A percentile compares a stretch with the other conserved stretches of the same genome.
These are phyloP conservation scores for Hanseniaspora uvarum DNA, from an alignment of 1,139 yeast species.

Conservation along the genomic window DNA sequence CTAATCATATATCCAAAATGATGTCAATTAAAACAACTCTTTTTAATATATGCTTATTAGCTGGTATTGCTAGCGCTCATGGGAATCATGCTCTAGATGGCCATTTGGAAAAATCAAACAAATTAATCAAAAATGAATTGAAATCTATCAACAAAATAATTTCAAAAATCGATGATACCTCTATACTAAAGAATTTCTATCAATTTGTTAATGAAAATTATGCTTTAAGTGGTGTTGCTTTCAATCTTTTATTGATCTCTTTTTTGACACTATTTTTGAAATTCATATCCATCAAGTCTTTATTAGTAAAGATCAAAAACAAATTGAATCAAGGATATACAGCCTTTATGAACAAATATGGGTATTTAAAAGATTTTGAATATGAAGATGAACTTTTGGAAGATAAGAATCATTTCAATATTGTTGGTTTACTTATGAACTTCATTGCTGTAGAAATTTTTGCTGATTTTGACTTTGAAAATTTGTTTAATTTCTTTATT, in stretches of 20 bases:
- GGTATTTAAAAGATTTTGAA: slow-evolving; percentile 12
- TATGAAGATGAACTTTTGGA: slow-evolving; percentile 5
- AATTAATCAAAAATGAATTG: neutral
- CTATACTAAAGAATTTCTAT: neutral
- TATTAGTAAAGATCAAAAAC: neutral
- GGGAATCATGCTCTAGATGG: neutral
- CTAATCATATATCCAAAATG: neutral
- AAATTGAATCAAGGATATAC: neutral
- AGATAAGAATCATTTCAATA: neutral
- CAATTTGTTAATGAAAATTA: neutral
- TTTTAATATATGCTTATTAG: neutral
- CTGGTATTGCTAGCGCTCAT: neutral
- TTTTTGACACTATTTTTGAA: neutral
- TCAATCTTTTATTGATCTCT: neutral
- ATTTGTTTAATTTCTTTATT: slow-evolving; percentile 14
- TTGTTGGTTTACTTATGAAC: slow-evolving; percentile 4
- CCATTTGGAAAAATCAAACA: neutral
- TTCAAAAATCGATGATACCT: neutral
- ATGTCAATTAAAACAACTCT: neutral
- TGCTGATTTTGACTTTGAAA: slow-evolving; percentile 16
- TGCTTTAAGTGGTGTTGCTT: neutral
- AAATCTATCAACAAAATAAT: neutral
- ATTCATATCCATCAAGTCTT: neutral
- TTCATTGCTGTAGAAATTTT: neutral
- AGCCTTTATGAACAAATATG: slow-evolving; percentile 12